Evolutionary conservation across 2,329 filamentous ascomycete species (phyloP).

Genomic region (Diaporthe citri): DNA sequence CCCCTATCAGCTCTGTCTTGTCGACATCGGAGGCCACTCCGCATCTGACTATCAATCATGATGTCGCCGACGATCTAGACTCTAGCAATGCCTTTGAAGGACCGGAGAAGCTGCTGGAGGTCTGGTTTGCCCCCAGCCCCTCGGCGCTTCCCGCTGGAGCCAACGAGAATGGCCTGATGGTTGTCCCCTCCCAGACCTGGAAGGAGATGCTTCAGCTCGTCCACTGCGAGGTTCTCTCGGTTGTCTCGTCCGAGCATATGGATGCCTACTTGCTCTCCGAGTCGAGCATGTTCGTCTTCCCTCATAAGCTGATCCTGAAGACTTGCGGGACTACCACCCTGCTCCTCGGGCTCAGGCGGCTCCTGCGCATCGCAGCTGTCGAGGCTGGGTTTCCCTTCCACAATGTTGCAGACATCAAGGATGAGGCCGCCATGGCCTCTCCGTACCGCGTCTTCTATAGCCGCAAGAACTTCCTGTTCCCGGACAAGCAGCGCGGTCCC

Average conservation of each 20-base stretch:
- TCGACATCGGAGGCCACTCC: constrained; percentile 86
- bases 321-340: constrained; percentile 98
- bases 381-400: constrained; percentile 91
- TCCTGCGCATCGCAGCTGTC: constrained; percentile 90
- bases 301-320: constrained; percentile 99
- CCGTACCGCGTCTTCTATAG: constrained; percentile 99
- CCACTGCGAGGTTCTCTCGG: constrained; percentile 97
- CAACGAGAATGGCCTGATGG: constrained; percentile 84
- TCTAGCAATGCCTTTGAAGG: constrained; percentile 98
- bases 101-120: constrained; percentile 97
- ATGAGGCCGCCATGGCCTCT: constrained; percentile 81
- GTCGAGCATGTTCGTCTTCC: constrained; percentile 99
- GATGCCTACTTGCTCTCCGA: constrained; percentile 98
- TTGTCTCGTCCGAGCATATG: constrained; percentile 91
- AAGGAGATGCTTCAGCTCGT: constrained; percentile 97
- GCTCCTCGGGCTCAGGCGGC: constrained; percentile 87
- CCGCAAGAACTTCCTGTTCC: constrained; percentile 97
- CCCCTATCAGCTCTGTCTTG: constrained; percentile 84
- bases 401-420: constrained; percentile 73
- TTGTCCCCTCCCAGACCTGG: constrained; percentile 86
- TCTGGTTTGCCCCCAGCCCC: constrained; percentile 93
- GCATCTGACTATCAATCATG: constrained; percentile 95
- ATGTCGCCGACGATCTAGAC: constrained; percentile 92
- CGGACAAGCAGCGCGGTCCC: constrained; percentile 91
- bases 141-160: constrained; percentile 77